A percentile compares a stretch with the other conserved stretches of the same genome.
Conservation (phyloP, 768 basidiomycete species). For the Leccinum uliginosum region DNA sequence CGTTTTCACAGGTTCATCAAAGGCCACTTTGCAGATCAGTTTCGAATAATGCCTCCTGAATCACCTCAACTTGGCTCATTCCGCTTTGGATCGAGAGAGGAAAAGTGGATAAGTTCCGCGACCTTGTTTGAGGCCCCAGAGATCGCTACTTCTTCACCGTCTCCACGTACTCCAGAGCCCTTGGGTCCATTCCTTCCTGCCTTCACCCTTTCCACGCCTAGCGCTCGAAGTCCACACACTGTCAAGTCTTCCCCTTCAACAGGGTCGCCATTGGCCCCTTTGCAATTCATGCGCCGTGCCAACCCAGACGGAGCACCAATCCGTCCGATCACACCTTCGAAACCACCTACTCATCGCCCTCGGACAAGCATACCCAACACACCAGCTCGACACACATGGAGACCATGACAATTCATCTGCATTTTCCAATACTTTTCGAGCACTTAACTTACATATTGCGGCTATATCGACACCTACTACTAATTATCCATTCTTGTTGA, state of each 20-base stretch:
- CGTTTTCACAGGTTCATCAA: constrained; percentile 66
- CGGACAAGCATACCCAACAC: constrained; percentile 39
- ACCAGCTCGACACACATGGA: constrained; percentile 57
- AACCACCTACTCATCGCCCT: constrained; percentile 44
- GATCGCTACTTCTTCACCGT: constrained; percentile 29
- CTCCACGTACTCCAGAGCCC: constrained; percentile 69
- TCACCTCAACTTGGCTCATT: constrained; percentile 47
- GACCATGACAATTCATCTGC: constrained; percentile 43
- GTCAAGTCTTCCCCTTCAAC: constrained; percentile 52
- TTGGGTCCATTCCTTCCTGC: constrained; percentile 53
- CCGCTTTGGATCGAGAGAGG: constrained; percentile 45
- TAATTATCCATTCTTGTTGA: constrained; percentile 32
- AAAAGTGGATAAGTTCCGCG: constrained; percentile 82
- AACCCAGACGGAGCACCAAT: constrained; percentile 50
- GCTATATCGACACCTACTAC: constrained; percentile 12
- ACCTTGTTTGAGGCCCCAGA: constrained; percentile 60
- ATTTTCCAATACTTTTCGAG: constrained; percentile 14
- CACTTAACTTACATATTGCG: constrained; percentile 13
- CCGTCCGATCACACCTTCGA: constrained; percentile 66
- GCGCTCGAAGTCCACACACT: constrained; percentile 42
- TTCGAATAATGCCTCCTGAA: constrained; percentile 62
- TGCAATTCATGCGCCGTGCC: constrained; percentile 84
- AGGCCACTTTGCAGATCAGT: constrained; percentile 80
- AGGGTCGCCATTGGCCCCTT: constrained; percentile 70
- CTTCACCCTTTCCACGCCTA: constrained; percentile 54